Conservation (phyloP, 1,284 basidiomycete genomes). For the Anthracocystis walkeri region DNA sequence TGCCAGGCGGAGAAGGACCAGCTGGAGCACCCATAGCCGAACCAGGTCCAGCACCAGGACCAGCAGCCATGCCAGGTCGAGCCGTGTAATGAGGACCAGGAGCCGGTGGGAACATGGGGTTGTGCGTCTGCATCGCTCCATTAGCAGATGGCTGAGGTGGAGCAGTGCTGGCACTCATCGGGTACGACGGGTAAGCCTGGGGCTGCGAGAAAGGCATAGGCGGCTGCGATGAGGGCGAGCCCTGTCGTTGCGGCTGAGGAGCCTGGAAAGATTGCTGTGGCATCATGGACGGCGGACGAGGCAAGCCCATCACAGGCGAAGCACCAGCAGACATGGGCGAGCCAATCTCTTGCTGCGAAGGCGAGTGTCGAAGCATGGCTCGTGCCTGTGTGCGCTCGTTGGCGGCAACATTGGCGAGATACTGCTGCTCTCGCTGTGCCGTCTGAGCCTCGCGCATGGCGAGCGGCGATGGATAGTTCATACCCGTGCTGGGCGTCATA, state of each 20-base stretch:
- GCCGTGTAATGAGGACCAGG: slow-evolving; percentile 14
- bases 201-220: slow-evolving; percentile 27
- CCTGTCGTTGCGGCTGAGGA: slow-evolving; percentile 13
- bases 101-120: slow-evolving; percentile 26
- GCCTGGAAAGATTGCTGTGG: slow-evolving; percentile 12
- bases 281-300: slow-evolving; percentile 27
- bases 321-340: slow-evolving; percentile 23
- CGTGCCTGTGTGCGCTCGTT: slow-evolving; percentile 50
- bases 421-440: slow-evolving; percentile 58
- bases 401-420: slow-evolving; percentile 58
- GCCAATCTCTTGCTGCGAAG: slow-evolving; percentile 30
- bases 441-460: slow-evolving; percentile 66
- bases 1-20: slow-evolving; percentile 8
- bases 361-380: slow-evolving; percentile 38
- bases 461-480: slow-evolving; percentile 62
- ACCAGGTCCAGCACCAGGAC: slow-evolving; percentile 10
- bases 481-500: slow-evolving; percentile 47
- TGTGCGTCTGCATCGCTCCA: slow-evolving; percentile 12
- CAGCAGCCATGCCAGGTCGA: slow-evolving; percentile 22
- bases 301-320: slow-evolving; percentile 27
- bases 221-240: slow-evolving; percentile 9
- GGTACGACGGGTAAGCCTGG: slow-evolving; percentile 49
- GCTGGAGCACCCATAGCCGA: slow-evolving; percentile 1
- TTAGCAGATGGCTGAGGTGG: slow-evolving; percentile 15
- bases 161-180: slow-evolving; percentile 27